phyloP scores from a whole-genome alignment of 2,329 filamentous ascomycete species.

The Ciborinia camelliae region DNA sequence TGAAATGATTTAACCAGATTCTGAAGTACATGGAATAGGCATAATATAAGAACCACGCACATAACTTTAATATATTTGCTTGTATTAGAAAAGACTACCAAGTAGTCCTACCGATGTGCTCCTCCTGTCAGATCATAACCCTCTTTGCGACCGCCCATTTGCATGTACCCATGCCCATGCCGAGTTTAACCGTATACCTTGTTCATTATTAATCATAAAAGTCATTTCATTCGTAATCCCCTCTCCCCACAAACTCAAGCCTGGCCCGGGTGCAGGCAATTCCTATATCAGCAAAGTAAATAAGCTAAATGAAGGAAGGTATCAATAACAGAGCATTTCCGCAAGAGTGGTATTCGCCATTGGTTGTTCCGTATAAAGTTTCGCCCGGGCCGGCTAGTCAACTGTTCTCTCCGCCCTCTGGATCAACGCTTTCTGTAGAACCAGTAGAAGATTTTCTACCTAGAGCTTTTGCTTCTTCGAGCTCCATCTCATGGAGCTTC shows the following conservation, averaged over 20 bases:
- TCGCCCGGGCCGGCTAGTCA: slow-evolving; percentile 19
- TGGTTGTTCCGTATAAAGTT: slow-evolving; percentile 13
- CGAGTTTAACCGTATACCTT: not conserved
- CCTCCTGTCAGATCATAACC: not conserved
- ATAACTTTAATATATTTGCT: not conserved
- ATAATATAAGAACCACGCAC: not conserved
- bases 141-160: not conserved
- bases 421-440: slow-evolving; percentile 21
- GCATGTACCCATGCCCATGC: slow-evolving; percentile 1
- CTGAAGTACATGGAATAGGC: not conserved
- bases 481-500: slow-evolving; percentile 57
- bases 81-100: slow-evolving; percentile 5
- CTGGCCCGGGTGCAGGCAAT: slow-evolving; percentile 1
- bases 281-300: slow-evolving; percentile 4
- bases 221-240: not conserved
- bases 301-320: slow-evolving; percentile 18
- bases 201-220: slow-evolving; percentile 5
- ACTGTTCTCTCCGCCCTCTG: slow-evolving; percentile 4
- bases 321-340: slow-evolving; percentile 19
- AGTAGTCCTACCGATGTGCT: not conserved
- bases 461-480: slow-evolving; percentile 54
- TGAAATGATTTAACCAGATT: not conserved
- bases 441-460: slow-evolving; percentile 28
- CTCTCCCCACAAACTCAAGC: not conserved
- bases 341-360: slow-evolving; percentile 17